A percentile compares a stretch with the other conserved stretches of the same genome.
These are phyloP conservation scores for Mortierella alpina DNA, from an alignment of 192 early-diverging fungal genomes.

Conservation along the genomic window DNA sequence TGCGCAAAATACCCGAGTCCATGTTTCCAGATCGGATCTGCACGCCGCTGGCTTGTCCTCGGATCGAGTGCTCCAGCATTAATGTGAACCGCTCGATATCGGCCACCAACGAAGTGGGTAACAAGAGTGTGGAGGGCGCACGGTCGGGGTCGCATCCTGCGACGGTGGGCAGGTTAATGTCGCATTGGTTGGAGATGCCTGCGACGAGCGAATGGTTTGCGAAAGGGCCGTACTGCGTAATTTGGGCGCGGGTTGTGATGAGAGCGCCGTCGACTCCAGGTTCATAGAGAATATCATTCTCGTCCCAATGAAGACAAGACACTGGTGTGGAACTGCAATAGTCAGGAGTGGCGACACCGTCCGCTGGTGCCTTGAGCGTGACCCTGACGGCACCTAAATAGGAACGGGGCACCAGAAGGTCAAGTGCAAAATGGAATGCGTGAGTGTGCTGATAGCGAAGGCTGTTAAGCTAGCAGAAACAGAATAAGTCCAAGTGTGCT, in stretches of 20 bases:
- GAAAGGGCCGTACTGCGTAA: constrained; percentile 36
- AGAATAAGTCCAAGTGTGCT: too few relatives aligned
- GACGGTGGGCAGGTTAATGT: constrained; percentile 32
- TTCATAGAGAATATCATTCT: constrained; percentile 46
- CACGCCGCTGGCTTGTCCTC: constrained; percentile 47
- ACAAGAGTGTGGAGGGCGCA: neutral
- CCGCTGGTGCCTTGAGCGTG: constrained; percentile 36
- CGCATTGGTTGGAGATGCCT: neutral
- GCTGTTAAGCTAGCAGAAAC: neutral
- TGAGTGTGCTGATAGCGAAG: neutral
- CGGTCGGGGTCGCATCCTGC: constrained; percentile 29
- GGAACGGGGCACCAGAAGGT: neutral
- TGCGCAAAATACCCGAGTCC: constrained; percentile 35
- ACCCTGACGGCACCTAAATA: constrained; percentile 36
- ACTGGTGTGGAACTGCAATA: constrained; percentile 17
- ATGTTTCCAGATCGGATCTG: constrained; percentile 55
- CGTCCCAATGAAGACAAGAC: constrained; percentile 39
- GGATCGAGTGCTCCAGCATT: constrained; percentile 58
- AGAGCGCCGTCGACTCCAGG: constrained; percentile 43
- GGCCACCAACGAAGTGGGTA: constrained; percentile 41
- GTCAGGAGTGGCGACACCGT: constrained; percentile 16
- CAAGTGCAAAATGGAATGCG: neutral
- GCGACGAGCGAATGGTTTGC: constrained; percentile 10
- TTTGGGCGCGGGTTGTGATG: constrained; percentile 46
- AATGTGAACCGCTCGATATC: constrained; percentile 56